phyloP scores from a whole-genome alignment of 306 rosid species.

The Cyamopsis tetragonoloba region DNA sequence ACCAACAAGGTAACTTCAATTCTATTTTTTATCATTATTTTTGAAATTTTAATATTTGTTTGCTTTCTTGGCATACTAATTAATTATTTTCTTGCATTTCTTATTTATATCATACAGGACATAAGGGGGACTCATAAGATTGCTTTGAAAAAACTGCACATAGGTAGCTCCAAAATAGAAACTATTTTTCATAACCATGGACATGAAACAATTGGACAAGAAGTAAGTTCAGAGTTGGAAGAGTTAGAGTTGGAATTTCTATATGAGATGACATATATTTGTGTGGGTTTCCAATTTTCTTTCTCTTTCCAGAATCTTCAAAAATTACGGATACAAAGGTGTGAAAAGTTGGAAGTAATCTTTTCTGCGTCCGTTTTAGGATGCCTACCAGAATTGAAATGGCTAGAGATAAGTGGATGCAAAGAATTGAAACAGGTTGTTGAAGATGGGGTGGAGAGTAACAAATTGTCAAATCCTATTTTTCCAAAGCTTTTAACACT shows the following conservation, averaged over 20 bases:
- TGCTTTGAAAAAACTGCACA: neutral
- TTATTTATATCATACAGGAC: neutral
- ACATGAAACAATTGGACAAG: neutral
- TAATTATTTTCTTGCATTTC: neutral
- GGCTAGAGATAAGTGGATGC: neutral
- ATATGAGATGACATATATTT: neutral
- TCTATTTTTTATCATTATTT: too few relatives aligned
- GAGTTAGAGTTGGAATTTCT: rapidly evolving
- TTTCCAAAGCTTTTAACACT: neutral
- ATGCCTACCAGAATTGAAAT: constrained; percentile 7
- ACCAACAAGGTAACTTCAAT: too few relatives aligned
- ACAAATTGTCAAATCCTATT: neutral
- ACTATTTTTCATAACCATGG: neutral
- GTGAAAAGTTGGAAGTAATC: neutral
- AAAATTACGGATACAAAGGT: rapidly evolving
- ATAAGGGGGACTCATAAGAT: neutral
- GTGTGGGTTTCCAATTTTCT: neutral
- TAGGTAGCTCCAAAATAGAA: neutral
- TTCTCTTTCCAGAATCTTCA: neutral
- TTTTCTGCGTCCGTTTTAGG: neutral
- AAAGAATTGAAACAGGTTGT: constrained; percentile 13
- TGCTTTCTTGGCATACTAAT: neutral
- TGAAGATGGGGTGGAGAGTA: neutral
- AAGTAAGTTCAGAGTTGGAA: neutral
- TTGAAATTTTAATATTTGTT: neutral